Evolutionary conservation across 148 eudicot genomes (phyloP), one percentile per base, ranked within the genome.

Genomic region (Vaccinium myrtillus): DNA sequence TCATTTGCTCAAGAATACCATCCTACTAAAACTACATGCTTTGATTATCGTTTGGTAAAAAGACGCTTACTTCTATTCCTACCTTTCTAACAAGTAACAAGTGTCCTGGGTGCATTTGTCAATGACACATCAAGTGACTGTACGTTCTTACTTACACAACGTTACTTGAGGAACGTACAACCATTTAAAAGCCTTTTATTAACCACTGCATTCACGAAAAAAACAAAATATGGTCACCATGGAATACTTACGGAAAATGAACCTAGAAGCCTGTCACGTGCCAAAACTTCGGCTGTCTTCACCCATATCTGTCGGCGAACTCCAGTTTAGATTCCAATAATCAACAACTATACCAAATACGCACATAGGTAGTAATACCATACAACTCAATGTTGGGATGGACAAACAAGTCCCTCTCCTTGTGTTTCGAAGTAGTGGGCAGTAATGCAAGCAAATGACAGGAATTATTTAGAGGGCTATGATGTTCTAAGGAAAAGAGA

Each of bases 191-290:
- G 73, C 73, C 25, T 23, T 11, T 15, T 67, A 67, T 14, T 11
- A 67, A 67, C 73, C 36, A 67, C 4, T 25, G 73, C 16, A 23
- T 67, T 27, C 73, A 12, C 15, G 13, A 76, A 27, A 87, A 12
- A 36, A 27, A 54, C 23, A 70, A 79, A 51, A n/a, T 46, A 51
- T 15, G 48, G 54, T 78, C 16, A 82, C 67, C 6, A 65, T 75
- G 50, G 43, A 84, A 43, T 69, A 75, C 94, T 83, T 84, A 95
- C 98, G 87, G 95, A 89, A 88, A 91, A 95, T 77, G 99, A 93
- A 59, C 99, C 99, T 46, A 95, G 87, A 80, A 96, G 98, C 79
- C 98, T 91, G 87, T 96, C 99, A 69, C 99, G 98, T 55, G 99
- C 97, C 88, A 97, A 85, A 87, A 95, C 94, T 88, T 97, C 96